Evolutionary conservation across 1,284 basidiomycete genomes (phyloP).

Genomic region (Schizophyllum commune): DNA sequence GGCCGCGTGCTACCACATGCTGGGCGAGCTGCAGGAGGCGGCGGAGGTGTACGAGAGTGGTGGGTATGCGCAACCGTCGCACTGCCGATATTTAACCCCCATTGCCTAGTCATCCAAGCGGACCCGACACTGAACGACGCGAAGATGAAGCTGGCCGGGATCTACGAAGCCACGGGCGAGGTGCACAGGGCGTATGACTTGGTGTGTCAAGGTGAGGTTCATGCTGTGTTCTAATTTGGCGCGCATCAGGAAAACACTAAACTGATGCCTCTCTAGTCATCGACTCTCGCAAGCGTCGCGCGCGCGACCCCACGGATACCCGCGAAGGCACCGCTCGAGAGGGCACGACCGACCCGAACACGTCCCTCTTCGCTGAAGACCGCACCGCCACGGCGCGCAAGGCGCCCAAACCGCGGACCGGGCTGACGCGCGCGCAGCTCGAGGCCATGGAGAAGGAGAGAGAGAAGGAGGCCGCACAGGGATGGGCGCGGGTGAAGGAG

Average conservation of each 20-base stretch:
- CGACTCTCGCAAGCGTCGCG: constrained; percentile 52
- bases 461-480: constrained; percentile 50
- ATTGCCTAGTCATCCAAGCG: constrained; percentile 53
- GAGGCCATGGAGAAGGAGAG: constrained; percentile 53
- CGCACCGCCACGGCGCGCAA: constrained; percentile 15
- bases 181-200: constrained; percentile 78
- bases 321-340: constrained; percentile 18
- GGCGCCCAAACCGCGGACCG: constrained; percentile 28
- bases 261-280: constrained; percentile 38
- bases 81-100: constrained; percentile 1
- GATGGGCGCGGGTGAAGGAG: constrained; percentile 37
- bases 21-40: constrained; percentile 68
- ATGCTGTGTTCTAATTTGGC: not conserved
- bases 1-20: constrained; percentile 67
- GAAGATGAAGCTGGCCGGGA: constrained; percentile 84
- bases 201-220: constrained; percentile 72
- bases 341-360: constrained; percentile 8
- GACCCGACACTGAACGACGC: constrained; percentile 74
- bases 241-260: too few species aligned
- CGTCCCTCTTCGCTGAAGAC: constrained; percentile 54
- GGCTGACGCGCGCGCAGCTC: constrained; percentile 46
- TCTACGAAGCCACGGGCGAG: constrained; percentile 79
- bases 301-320: constrained; percentile 18
- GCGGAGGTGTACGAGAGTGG: constrained; percentile 80
- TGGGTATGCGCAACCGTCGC: constrained; percentile 24